Conservation (phyloP, 73 alveolate species). For the Stentor roeselii region DNA sequence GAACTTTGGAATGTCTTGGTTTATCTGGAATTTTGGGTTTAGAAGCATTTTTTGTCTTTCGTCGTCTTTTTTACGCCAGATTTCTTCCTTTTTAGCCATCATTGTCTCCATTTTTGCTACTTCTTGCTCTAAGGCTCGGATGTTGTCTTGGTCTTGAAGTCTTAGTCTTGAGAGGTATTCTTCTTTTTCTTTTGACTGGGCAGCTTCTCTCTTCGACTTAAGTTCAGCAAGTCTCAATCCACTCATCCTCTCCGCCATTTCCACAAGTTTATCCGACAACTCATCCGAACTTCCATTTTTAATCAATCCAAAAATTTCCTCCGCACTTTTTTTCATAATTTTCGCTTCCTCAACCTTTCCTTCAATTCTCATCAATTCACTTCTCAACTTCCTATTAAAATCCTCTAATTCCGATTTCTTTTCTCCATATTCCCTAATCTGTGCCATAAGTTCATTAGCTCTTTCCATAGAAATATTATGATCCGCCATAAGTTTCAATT, state of each 20-base stretch:
- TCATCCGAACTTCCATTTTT: constrained; percentile 60
- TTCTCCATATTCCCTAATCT: constrained; percentile 53
- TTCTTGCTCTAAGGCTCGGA: constrained; percentile 51
- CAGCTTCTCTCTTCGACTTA: constrained; percentile 54
- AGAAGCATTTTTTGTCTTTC: constrained; percentile 61
- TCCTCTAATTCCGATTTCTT: constrained; percentile 40
- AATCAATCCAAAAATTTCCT: constrained; percentile 48
- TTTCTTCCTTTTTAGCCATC: constrained; percentile 59
- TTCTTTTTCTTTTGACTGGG: constrained; percentile 58
- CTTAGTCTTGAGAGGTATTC: constrained; percentile 52
- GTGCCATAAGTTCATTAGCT: constrained; percentile 48
- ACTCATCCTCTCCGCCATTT: constrained; percentile 57
- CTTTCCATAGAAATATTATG: constrained; percentile 35
- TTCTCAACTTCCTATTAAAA: constrained; percentile 47
- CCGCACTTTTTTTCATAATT: constrained; percentile 57
- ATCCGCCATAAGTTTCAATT: constrained; percentile 35
- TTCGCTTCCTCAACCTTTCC: constrained; percentile 52
- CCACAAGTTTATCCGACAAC: constrained; percentile 50
- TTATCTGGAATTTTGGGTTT: constrained; percentile 56
- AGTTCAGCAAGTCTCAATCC: constrained; percentile 45
- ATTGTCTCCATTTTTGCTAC: constrained; percentile 51
- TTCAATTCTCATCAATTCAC: constrained; percentile 48
- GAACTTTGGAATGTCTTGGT: constrained; percentile 36
- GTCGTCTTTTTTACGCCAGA: constrained; percentile 60
- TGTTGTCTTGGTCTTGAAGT: constrained; percentile 40